phyloP scores from a whole-genome alignment of 2,329 filamentous ascomycete species.

The Cercospora citrullina region DNA sequence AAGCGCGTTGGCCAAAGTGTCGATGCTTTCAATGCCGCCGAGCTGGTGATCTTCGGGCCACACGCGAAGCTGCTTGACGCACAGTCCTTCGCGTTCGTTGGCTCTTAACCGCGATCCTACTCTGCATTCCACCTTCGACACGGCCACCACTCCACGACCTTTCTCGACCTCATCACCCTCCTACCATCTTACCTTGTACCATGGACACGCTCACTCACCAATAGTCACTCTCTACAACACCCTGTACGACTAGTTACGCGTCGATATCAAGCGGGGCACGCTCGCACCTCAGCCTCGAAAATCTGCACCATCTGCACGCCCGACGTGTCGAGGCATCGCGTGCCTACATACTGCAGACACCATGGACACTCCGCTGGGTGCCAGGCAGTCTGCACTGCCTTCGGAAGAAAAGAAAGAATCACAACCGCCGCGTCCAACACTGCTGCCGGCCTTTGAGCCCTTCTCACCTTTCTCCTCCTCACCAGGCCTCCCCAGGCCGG shows the following conservation, averaged over 20 bases:
- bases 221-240: constrained; percentile 16
- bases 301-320: constrained; percentile 17
- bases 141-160: constrained; percentile 10
- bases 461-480: constrained; percentile 67
- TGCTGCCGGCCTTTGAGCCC: constrained; percentile 74
- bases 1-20: not conserved
- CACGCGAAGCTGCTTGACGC: constrained; percentile 8
- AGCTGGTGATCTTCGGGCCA: constrained; percentile 7
- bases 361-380: constrained; percentile 29
- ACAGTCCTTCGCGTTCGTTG: constrained; percentile 11
- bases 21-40: not conserved
- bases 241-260: constrained; percentile 16
- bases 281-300: constrained; percentile 21
- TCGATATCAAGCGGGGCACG: constrained; percentile 20
- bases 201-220: constrained; percentile 19
- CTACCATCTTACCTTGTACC: constrained; percentile 6
- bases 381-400: constrained; percentile 20
- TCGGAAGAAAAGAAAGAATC: constrained; percentile 24
- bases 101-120: constrained; percentile 9
- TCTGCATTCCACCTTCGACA: constrained; percentile 17
- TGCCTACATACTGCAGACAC: constrained; percentile 27
- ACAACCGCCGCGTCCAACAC: constrained; percentile 52
- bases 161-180: constrained; percentile 6
- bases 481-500: constrained; percentile 64
- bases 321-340: constrained; percentile 23